Evolutionary conservation across 805 yeast species (phyloP), one percentile per base, ranked within the genome.

Genomic region (Metschnikowia colocasiae): DNA sequence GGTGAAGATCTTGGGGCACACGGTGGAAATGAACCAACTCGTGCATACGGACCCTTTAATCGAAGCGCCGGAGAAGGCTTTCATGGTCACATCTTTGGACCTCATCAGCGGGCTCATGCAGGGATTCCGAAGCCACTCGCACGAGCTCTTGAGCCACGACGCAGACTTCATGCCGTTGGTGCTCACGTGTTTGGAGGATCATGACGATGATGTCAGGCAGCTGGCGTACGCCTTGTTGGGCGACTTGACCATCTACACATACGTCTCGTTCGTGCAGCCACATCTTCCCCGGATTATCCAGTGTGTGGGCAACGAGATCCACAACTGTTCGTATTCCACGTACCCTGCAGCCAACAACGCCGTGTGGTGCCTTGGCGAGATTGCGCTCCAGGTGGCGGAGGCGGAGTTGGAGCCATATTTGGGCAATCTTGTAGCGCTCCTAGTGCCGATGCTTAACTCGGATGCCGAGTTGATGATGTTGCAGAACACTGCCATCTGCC

Each of bases 361-460:
- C 1, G 82, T 88, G 42, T 94, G 99, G 99, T 80, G 96, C 1
- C 68, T 87, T 12, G 98, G 99, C 37, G 96, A 94, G 63, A 80
- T 94, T 26, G 75, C 88, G 3, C 71, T 90, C 59, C 78, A 87
- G 47, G 59, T 79, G 13, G 62, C 76, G 2, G 64, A 64, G 18
- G 69, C 73, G 1, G 71, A 73, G 33, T 56, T 83, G 51, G 68
- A 67, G 36, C 82, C 81, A 13, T 84, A 77, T 58, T 62, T 83
- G 38, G 67, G 63, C 32, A 81, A 80, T 50, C 64, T 85, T 52
- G 70, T 82, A 51, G 74, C 71, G 36, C 64, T 82, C 19, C 64
- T 87, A 47, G 78, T 85, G 13, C 81, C 83, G 6, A 74, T 84
- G n/a, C 62, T 87, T 40, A 73, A 77, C 50, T 68, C 80, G 46